Evolutionary conservation across 2,329 filamentous ascomycete genomes (phyloP).

Genomic region (Fusarium sublunatum): DNA sequence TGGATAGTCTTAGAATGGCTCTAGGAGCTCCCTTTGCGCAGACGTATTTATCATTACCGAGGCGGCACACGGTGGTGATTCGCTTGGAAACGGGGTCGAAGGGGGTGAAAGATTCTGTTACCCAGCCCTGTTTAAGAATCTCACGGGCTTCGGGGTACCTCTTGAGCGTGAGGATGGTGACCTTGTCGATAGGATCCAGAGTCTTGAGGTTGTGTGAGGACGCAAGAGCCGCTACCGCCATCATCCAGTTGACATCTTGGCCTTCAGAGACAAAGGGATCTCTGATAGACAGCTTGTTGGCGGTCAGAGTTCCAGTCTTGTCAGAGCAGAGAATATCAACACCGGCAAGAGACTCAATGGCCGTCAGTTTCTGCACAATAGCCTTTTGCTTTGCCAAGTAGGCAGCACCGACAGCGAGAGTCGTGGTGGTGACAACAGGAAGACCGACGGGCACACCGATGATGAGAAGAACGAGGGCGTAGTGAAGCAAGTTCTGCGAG

Average conservation of each 20-base stretch:
- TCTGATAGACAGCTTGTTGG: conserved; percentile 25
- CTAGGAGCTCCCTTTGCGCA: conserved; percentile 24
- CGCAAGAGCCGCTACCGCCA: conserved; percentile 30
- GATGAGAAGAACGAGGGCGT: conserved; percentile 89
- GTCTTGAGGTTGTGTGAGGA: conserved; percentile 18
- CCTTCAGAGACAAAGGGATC: conserved; percentile 31
- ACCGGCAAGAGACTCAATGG: conserved; percentile 91
- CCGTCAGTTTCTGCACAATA: conserved; percentile 91
- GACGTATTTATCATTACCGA: conserved; percentile 1
- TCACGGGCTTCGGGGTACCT: conserved; percentile 26
- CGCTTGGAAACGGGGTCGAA: conserved; percentile 29
- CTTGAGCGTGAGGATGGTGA: conserved; percentile 32
- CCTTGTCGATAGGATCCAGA: conserved; percentile 21
- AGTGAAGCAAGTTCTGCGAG: conserved; percentile 69
- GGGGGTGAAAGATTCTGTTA: conserved; percentile 19
- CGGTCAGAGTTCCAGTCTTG: conserved; percentile 26
- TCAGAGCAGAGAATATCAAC: conserved; percentile 78
- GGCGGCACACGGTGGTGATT: conserved; percentile 29
- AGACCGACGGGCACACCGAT: conserved; percentile 94
- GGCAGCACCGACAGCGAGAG: conserved; percentile 92
- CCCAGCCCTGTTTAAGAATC: conserved; percentile 26
- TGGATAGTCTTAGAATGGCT: conserved; percentile 14
- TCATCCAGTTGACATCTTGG: conserved; percentile 34
- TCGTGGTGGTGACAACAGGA: conserved; percentile 91
- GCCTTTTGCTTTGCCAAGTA: conserved; percentile 93